Evolutionary conservation across 371 early-diverging fungal genomes (phyloP).

Genomic region (Actinomortierella ambigua): DNA sequence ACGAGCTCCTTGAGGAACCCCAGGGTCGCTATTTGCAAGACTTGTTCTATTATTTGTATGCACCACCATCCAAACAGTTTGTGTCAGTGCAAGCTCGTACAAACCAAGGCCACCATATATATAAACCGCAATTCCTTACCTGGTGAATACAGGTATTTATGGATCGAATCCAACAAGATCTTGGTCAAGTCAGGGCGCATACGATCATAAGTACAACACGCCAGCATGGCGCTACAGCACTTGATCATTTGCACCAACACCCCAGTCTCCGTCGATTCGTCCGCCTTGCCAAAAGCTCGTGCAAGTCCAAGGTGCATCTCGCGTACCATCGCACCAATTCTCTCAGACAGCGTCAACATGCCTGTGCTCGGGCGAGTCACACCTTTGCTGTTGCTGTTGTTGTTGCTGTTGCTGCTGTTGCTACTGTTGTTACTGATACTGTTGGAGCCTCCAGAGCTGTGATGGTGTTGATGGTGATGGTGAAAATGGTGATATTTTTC

Average conservation of each 20-base stretch:
- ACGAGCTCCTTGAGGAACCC: conserved; percentile 15
- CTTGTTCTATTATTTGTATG: conserved; percentile 11
- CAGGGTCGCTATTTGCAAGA: conserved; percentile 15
- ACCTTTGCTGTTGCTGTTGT: too few relatives aligned
- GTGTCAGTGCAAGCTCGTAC: too few relatives aligned
- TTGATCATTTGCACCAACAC: conserved; percentile 28
- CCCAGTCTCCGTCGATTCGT: conserved; percentile 17
- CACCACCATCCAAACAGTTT: background rate
- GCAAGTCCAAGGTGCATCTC: conserved; percentile 29
- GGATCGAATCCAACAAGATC: conserved; percentile 12
- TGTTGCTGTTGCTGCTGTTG: too few relatives aligned
- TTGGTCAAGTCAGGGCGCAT: conserved; percentile 24
- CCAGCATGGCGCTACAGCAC: conserved; percentile 22
- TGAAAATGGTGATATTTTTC: too few relatives aligned
- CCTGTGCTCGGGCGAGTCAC: conserved; percentile 13
- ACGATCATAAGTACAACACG: conserved; percentile 32
- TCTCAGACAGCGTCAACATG: conserved; percentile 29
- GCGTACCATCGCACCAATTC: conserved; percentile 25
- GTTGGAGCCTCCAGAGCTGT: too few relatives aligned
- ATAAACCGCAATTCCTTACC: conserved; percentile 10
- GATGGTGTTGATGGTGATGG: too few relatives aligned
- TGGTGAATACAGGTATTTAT: conserved; percentile 16
- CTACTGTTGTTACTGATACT: too few relatives aligned
- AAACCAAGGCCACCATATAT: too few relatives aligned
- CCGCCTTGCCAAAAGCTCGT: conserved; percentile 13